These are phyloP conservation scores for Lactarius sanguifluus DNA, from an alignment of 768 basidiomycete genomes.

Conservation along the genomic window DNA sequence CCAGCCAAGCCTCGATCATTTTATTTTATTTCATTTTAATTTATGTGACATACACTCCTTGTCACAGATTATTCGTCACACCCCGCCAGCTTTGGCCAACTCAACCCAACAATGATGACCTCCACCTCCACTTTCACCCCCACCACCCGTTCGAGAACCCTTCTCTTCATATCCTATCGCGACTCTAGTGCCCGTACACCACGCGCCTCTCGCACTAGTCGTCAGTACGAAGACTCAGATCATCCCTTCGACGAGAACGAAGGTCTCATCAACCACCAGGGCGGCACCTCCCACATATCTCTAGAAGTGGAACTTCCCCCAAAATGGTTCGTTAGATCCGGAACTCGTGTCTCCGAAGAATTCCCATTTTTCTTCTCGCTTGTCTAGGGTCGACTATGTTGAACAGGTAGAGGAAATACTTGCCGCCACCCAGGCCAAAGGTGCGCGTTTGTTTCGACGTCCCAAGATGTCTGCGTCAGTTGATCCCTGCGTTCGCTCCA, in stretches of 20 bases:
- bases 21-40: background rate
- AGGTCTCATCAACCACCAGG: conserved; percentile 53
- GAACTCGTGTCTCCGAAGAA: conserved; percentile 28
- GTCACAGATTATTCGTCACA: background rate
- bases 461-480: conserved; percentile 25
- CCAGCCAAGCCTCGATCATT: conserved; percentile 1
- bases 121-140: conserved; percentile 34
- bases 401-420: conserved; percentile 87
- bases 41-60: background rate
- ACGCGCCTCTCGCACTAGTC: conserved; percentile 38
- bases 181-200: conserved; percentile 64
- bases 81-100: conserved; percentile 12
- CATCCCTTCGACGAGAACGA: conserved; percentile 60
- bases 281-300: conserved; percentile 49
- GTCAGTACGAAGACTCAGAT: conserved; percentile 51
- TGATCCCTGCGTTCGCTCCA: conserved; percentile 25
- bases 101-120: conserved; percentile 20
- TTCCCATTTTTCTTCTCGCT: conserved; percentile 23
- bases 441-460: conserved; percentile 47
- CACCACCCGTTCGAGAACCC: conserved; percentile 82
- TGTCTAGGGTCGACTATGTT: conserved; percentile 81
- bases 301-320: conserved; percentile 71
- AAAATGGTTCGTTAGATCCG: conserved; percentile 61
- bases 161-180: conserved; percentile 91
- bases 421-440: conserved; percentile 66